Evolutionary conservation across 805 yeast genomes (phyloP).

Genomic region (Alloascoidea africana): DNA sequence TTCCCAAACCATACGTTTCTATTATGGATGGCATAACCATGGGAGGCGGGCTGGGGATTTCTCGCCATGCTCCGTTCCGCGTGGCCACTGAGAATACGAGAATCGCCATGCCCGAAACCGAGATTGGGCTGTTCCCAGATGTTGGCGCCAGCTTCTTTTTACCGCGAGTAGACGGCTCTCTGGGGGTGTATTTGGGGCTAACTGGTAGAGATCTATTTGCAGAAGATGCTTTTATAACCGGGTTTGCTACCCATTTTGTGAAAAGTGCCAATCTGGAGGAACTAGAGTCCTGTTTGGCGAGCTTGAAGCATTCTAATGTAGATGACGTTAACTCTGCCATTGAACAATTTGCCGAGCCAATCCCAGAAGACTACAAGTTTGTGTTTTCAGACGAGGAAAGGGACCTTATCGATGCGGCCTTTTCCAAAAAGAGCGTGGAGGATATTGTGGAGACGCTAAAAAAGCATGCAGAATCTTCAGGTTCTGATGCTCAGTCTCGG

Average conservation of each 20-base stretch:
- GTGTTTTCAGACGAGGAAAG: slow-evolving; percentile 42
- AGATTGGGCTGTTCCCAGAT: slow-evolving; percentile 92
- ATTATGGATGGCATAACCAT: slow-evolving; percentile 84
- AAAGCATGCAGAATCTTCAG: slow-evolving; percentile 39
- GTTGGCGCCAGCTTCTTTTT: slow-evolving; percentile 89
- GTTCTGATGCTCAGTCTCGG: slow-evolving; percentile 39
- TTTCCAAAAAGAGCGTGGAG: slow-evolving; percentile 34
- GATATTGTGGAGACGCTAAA: slow-evolving; percentile 39
- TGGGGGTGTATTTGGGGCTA: slow-evolving; percentile 75
- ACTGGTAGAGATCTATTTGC: slow-evolving; percentile 76
- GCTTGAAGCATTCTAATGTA: slow-evolving; percentile 26
- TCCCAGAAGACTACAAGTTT: slow-evolving; percentile 49
- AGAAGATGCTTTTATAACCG: slow-evolving; percentile 62
- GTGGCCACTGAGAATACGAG: slow-evolving; percentile 84
- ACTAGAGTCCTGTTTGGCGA: slow-evolving; percentile 50
- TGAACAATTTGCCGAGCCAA: slow-evolving; percentile 60
- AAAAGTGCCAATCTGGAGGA: slow-evolving; percentile 47
- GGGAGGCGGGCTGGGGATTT: slow-evolving; percentile 96
- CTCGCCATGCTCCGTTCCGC: slow-evolving; percentile 85
- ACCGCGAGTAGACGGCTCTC: slow-evolving; percentile 64
- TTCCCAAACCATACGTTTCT: slow-evolving; percentile 73
- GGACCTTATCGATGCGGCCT: slow-evolving; percentile 51
- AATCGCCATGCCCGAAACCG: slow-evolving; percentile 97
- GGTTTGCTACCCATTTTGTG: slow-evolving; percentile 85
- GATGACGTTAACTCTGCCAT: slow-evolving; percentile 44